Percentiles rank a stretch among this genome's conserved stretches.
phyloP scores from a whole-genome alignment of 768 basidiomycete genomes.

The Tricholoma sp. region DNA sequence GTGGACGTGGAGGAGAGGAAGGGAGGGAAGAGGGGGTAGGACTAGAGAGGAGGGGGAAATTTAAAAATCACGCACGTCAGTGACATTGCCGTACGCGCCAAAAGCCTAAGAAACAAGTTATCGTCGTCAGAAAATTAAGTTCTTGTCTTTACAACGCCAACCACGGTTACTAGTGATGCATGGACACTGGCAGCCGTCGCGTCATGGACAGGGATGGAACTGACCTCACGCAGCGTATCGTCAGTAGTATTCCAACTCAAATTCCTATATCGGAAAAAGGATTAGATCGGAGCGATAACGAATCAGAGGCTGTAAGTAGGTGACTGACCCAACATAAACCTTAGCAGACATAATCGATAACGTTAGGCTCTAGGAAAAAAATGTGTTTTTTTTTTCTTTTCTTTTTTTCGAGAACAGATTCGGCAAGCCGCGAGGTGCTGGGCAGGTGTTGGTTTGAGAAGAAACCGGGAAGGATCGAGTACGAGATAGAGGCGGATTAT shows the following conservation, averaged over 20 bases:
- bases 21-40: too few relatives aligned
- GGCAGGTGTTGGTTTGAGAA: constrained; percentile 51
- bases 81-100: too few relatives aligned
- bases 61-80: too few relatives aligned
- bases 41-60: too few relatives aligned
- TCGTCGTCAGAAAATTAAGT: too few relatives aligned
- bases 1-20: too few relatives aligned
- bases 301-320: constrained; percentile 51
- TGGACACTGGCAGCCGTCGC: too few relatives aligned
- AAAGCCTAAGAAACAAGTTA: too few relatives aligned
- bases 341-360: constrained; percentile 76
- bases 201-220: constrained; percentile 30
- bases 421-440: constrained; percentile 42
- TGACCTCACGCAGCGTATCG: constrained; percentile 84
- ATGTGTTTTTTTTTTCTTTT: too few relatives aligned
- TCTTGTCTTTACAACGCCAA: too few relatives aligned
- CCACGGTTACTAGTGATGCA: too few relatives aligned
- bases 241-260: constrained; percentile 96
- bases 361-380: constrained; percentile 37
- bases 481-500: too few relatives aligned
- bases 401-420: constrained; percentile 40
- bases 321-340: constrained; percentile 95
- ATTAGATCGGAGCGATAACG: constrained; percentile 51
- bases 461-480: constrained; percentile 20
- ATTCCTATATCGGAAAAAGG: constrained; percentile 66